Evolutionary conservation across 768 basidiomycete genomes (phyloP), one percentile per base, ranked within the genome.

Genomic region (Tricholoma hemisulphureum): DNA sequence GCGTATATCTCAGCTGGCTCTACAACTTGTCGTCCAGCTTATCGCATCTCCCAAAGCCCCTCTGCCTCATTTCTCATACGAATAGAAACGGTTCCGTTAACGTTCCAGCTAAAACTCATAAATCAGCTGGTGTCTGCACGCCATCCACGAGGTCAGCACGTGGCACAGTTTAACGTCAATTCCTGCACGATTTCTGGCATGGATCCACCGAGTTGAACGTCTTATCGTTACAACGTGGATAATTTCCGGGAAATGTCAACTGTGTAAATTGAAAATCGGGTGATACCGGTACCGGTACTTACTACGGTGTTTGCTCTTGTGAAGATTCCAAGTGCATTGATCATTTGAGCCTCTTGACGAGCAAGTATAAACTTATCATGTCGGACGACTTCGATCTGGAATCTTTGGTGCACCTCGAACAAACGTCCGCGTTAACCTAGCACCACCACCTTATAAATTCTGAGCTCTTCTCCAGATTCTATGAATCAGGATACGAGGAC

Each of bases 401-500:
- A 65, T 75, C 77, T 20, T 76, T 88, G 2, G 79, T 84, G 16
- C 73, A 84, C 63, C 75, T 87, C 24, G 86, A 88, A 73, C 85
- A 86, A 75, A 81, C 80, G 85, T 86, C 59, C 50, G 79, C 57
- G 59, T 35, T 35, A 24, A 39, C 29, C 60, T 51, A 62, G 37
- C 39, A 56, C 61, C 59, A 23, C 35, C 45, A 37, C n/a, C 10
- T 20, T n/a, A n/a, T 20, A 18, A 21, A 29, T 54, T 52, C 61
- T 59, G 23, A 63, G 45, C 32, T 39, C 34, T 31, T 51, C 54
- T 64, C 26, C 63, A 93, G 91, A 46, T 96, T 95, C 73, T 97
- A 89, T 69, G 81, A 88, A 55, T 67, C 78, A 2, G 96, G 95
- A 8, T 89, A 89, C 68, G 64, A 79, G 58, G 86, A 88, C 55